Percentiles rank a stretch among this genome's conserved stretches.
Conservation (phyloP, 2,329 filamentous ascomycete species). For the Coleophoma eucalyptorum region DNA sequence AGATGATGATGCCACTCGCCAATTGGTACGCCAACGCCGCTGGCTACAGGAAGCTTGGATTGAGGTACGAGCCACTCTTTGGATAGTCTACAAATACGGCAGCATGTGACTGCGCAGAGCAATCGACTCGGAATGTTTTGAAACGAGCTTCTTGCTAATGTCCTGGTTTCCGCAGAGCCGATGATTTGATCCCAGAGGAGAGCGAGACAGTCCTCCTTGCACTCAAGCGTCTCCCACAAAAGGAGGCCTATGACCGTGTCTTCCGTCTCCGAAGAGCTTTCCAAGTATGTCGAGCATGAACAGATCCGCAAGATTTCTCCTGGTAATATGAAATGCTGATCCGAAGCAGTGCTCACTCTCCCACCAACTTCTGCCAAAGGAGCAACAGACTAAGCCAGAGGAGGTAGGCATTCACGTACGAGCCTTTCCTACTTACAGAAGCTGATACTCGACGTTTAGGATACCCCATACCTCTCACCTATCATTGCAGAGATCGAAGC, state of each 20-base stretch:
- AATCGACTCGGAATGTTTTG: neutral
- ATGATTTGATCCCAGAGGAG: slow-evolving; percentile 95
- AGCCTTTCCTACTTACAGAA: neutral
- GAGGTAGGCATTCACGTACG: slow-evolving; percentile 46
- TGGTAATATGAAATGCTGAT: slow-evolving; percentile 9
- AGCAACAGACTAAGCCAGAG: slow-evolving; percentile 63
- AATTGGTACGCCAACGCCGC: slow-evolving; percentile 86
- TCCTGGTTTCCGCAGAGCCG: slow-evolving; percentile 58
- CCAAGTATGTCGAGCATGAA: slow-evolving; percentile 54
- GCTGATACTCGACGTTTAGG: slow-evolving; percentile 40
- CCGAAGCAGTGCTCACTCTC: slow-evolving; percentile 45
- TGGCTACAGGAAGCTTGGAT: slow-evolving; percentile 88
- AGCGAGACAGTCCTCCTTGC: slow-evolving; percentile 81
- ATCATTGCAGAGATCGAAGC: slow-evolving; percentile 67
- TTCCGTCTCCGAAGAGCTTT: slow-evolving; percentile 95
- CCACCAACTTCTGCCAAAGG: slow-evolving; percentile 62
- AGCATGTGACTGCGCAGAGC: slow-evolving; percentile 3
- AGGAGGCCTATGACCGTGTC: slow-evolving; percentile 93
- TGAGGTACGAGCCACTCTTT: slow-evolving; percentile 59
- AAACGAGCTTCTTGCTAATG: slow-evolving; percentile 11
- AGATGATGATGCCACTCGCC: slow-evolving; percentile 75
- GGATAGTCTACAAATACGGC: neutral
- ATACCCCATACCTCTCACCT: slow-evolving; percentile 60
- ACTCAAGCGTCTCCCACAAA: slow-evolving; percentile 82
- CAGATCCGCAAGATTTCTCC: neutral